Evolutionary conservation across 164 flowering plant species (phyloP), one percentile per base, ranked within the genome.

Genomic region (Vitis labrusca): DNA sequence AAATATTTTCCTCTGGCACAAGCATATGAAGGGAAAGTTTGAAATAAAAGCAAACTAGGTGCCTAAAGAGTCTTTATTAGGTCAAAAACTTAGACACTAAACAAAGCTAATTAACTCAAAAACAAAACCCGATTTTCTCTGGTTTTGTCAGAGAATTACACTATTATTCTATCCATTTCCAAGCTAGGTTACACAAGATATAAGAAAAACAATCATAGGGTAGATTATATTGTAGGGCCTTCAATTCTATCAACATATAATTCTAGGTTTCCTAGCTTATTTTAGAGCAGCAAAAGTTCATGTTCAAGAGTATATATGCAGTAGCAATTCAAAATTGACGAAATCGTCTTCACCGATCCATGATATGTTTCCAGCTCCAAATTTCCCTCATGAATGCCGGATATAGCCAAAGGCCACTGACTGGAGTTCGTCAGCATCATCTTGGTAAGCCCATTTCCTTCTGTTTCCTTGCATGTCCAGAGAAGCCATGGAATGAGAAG

Each of bases 361-460:
- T 37, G 44, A 37, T 6, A 37, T 37, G 44, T 37, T 37, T 37
- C 7, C 44, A 37, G 7, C 44, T 37, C 7, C 44, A 37, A 37
- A 37, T 37, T 23, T 55, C 17, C 70, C 37, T 79, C 75, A 82
- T 56, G 82, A 81, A 67, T 85, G 80, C 23, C 78, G 85, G 65
- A 76, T 53, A 70, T 85, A 89, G 17, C 92, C 83, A 66, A 85
- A 90, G 15, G 89, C 88, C 50, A 80, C 77, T 7, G 92, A 84
- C 15, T 76, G 92, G 68, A 92, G 94, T 30, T 88, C 96, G 44
- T 86, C 86, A 4, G 77, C 67, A 6, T n/a, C 53, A 15, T 88
- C 89, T 76, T 81, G 89, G 48, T 79, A 78, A 30, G 63, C 44
- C 93, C 93, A 91, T 68, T 88, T 85, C 74, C 76, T 70, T 61